These are phyloP conservation scores for Secale cereale DNA, from an alignment of 176 grass and related monocot genomes.

Conservation along the genomic window DNA sequence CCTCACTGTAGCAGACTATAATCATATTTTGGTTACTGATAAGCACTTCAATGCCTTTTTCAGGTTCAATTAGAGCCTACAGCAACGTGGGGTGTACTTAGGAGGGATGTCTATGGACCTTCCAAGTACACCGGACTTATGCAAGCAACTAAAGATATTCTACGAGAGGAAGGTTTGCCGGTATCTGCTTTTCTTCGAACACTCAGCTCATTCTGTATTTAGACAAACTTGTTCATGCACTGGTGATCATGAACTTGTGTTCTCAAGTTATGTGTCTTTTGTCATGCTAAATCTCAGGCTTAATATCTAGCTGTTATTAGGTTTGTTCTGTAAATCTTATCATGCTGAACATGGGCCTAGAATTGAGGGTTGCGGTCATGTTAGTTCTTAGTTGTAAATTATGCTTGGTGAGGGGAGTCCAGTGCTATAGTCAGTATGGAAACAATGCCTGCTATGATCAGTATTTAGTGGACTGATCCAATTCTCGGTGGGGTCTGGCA, in stretches of 20 bases:
- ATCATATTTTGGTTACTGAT: conserved; percentile 5
- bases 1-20: neutral
- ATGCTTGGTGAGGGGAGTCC: neutral
- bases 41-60: conserved; percentile 5
- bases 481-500: neutral
- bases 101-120: conserved; percentile 52
- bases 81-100: conserved; percentile 56
- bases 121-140: conserved; percentile 90
- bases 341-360: neutral
- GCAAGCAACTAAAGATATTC: conserved; percentile 88
- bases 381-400: neutral
- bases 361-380: neutral
- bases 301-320: neutral
- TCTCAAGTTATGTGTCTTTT: too few species aligned
- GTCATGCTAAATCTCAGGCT: neutral
- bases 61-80: conserved; percentile 97
- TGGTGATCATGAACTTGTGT: neutral
- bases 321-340: neutral
- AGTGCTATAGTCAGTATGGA: neutral
- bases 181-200: conserved; percentile 47
- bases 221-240: neutral
- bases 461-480: neutral
- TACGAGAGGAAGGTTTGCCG: conserved; percentile 97
- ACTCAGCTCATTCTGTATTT: neutral
- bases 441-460: neutral